Percentiles rank a stretch among this genome's conserved stretches.
phyloP scores from a whole-genome alignment of 2,329 filamentous ascomycete species.

The Ceratocystis albifundus region DNA sequence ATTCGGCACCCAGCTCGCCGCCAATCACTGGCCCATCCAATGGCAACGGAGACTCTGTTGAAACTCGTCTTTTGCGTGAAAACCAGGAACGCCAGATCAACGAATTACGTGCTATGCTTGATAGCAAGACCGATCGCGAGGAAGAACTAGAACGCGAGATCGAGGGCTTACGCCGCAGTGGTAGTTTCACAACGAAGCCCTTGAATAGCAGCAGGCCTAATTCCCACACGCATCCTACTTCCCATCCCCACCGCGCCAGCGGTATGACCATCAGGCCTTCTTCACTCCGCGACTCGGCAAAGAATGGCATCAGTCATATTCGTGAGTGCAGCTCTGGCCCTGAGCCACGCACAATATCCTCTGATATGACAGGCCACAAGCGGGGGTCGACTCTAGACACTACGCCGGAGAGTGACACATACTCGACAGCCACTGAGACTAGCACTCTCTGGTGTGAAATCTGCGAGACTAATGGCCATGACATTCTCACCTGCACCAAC shows the following conservation, averaged over 20 bases:
- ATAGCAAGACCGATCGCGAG: slow-evolving; percentile 57
- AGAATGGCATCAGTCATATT: slow-evolving; percentile 40
- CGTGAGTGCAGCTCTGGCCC: slow-evolving; percentile 33
- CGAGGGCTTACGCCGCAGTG: slow-evolving; percentile 48
- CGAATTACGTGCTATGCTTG: slow-evolving; percentile 61
- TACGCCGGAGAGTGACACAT: slow-evolving; percentile 58
- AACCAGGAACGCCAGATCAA: slow-evolving; percentile 70
- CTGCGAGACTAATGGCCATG: slow-evolving; percentile 81
- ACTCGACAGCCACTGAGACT: slow-evolving; percentile 60
- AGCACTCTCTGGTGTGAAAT: slow-evolving; percentile 85
- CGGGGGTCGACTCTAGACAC: slow-evolving; percentile 50
- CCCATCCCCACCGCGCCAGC: slow-evolving; percentile 38
- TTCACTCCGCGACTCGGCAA: slow-evolving; percentile 54
- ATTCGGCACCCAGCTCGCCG: slow-evolving; percentile 34
- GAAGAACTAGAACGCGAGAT: slow-evolving; percentile 79
- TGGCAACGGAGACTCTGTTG: slow-evolving; percentile 40
- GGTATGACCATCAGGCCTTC: slow-evolving; percentile 39
- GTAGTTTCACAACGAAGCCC: slow-evolving; percentile 26
- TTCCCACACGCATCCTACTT: slow-evolving; percentile 25
- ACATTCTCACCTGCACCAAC: slow-evolving; percentile 86
- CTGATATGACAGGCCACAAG: slow-evolving; percentile 39
- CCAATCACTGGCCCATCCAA: slow-evolving; percentile 36
- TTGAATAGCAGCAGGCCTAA: slow-evolving; percentile 27
- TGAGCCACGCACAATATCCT: slow-evolving; percentile 38
- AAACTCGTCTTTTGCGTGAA: slow-evolving; percentile 50